Evolutionary conservation across 768 basidiomycete species (phyloP), one percentile per base, ranked within the genome.

Genomic region (Ramaria sp.): DNA sequence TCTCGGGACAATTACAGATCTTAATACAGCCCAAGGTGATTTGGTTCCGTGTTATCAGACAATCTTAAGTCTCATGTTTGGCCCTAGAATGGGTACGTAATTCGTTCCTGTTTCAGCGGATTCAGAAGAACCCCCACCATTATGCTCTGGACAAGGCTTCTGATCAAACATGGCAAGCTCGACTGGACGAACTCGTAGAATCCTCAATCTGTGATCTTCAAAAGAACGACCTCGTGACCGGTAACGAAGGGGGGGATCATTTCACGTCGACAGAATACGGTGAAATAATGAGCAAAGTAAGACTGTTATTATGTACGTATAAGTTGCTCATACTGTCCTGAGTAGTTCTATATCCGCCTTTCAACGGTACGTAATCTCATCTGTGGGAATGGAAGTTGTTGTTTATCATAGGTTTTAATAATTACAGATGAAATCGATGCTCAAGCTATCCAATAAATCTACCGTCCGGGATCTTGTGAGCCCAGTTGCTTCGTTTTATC

Each of bases 21-120:
- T 88, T 4, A 68, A 75, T 1, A 79, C 78, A 6, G 95, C 92
- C 1, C 87, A 86, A 62, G 55, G 55, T 57, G 37, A 52, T 1
- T 52, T 12, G 19, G 2, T 24, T 1, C 10, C n/a, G 30, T 39
- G 15, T 37, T 37, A 10, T 37, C 13, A 37, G 19, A 10, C n/a
- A n/a, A 15, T 38, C 1, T 22, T 55, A 17, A n/a, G 27, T 19
- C 30, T 13, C 15, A 13, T 5, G 11, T 15, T 12, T n/a, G 39
- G 13, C 30, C 20, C 22, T 46, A 57, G 71, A 76, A 15, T 99
- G 96, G 96, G 70, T 95, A 24, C 78, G 75, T 20, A 81, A 78
- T 54, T 89, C 94, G 0, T 99, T 97, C 69, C 71, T 99, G 13
- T 95, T 80, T 65, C 85, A 86, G 53, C 78, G 96, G 20, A 82